These are phyloP conservation scores for Populus hybrid DNA, from an alignment of 441 rosid genomes.

Conservation along the genomic window DNA sequence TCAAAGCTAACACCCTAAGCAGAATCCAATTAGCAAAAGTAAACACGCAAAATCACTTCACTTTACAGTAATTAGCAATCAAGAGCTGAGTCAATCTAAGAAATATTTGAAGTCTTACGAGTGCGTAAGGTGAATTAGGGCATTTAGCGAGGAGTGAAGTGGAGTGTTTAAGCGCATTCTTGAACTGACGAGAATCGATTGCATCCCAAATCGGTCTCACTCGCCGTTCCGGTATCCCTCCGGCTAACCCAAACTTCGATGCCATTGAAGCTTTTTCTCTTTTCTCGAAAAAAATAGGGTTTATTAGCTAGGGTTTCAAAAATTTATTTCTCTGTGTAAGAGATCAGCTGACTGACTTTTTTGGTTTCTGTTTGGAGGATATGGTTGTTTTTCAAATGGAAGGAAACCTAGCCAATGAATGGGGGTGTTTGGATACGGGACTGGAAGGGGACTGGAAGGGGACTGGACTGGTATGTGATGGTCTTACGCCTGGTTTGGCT, in stretches of 20 bases:
- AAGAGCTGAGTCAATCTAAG: not conserved
- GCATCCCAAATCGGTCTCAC: conserved; percentile 99
- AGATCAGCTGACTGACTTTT: not conserved
- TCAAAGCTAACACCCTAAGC: not conserved
- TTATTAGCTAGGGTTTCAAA: not conserved
- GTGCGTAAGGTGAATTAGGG: conserved; percentile 91
- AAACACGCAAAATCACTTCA: not conserved
- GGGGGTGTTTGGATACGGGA: conserved; percentile 31
- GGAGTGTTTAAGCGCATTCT: conserved; percentile 86
- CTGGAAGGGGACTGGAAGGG: not conserved
- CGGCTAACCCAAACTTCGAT: conserved; percentile 88
- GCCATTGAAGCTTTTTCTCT: conserved; percentile 44
- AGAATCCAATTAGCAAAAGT: not conserved
- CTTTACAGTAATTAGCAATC: not conserved
- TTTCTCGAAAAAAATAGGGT: not conserved
- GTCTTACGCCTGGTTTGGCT: not conserved
- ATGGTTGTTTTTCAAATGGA: not conserved
- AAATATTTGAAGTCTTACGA: conserved; percentile 39
- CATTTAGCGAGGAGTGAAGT: conserved; percentile 75
- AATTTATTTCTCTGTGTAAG: not conserved
- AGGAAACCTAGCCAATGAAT: not conserved
- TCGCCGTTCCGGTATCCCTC: conserved; percentile 98
- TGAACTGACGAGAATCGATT: conserved; percentile 95
- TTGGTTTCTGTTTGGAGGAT: not conserved
- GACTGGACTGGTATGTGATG: not conserved